Percentiles rank a stretch among this genome's conserved stretches.
These are phyloP conservation scores for Amauroascus verrucosus DNA, from an alignment of 2,329 filamentous ascomycete species.

Conservation along the genomic window DNA sequence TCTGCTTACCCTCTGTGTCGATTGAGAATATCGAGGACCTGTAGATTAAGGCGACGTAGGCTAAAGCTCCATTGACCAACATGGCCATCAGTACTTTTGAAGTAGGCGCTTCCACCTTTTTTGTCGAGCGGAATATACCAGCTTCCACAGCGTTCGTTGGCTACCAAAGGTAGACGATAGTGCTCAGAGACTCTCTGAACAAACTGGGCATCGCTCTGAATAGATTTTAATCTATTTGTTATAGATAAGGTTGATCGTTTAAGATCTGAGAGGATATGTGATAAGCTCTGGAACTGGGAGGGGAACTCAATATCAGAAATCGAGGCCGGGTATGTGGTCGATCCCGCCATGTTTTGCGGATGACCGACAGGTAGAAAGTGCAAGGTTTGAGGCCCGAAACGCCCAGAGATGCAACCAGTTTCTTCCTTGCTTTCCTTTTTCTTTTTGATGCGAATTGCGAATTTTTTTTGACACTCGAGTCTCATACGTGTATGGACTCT, in stretches of 20 bases:
- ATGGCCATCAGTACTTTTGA: slow-evolving; percentile 97
- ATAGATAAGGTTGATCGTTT: slow-evolving; percentile 68
- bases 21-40: slow-evolving; percentile 60
- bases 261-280: slow-evolving; percentile 58
- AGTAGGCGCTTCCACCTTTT: slow-evolving; percentile 73
- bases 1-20: slow-evolving; percentile 51
- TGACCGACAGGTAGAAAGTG: background rate
- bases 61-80: slow-evolving; percentile 85
- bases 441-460: background rate
- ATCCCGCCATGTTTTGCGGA: slow-evolving; percentile 19
- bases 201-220: slow-evolving; percentile 65
- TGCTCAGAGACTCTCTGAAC: slow-evolving; percentile 48
- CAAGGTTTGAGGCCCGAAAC: background rate
- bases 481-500: slow-evolving; percentile 2
- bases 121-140: slow-evolving; percentile 69
- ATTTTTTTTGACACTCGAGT: background rate
- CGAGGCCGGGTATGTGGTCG: slow-evolving; percentile 27
- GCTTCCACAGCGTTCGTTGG: slow-evolving; percentile 90
- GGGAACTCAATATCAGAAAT: slow-evolving; percentile 45
- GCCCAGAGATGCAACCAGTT: background rate
- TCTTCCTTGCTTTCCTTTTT: background rate
- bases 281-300: slow-evolving; percentile 49
- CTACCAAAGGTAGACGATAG: slow-evolving; percentile 59
- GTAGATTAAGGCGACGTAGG: slow-evolving; percentile 70
- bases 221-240: slow-evolving; percentile 70